These are phyloP conservation scores for Penicillium salamii DNA, from an alignment of 495 filamentous ascomycete species.

Conservation along the genomic window DNA sequence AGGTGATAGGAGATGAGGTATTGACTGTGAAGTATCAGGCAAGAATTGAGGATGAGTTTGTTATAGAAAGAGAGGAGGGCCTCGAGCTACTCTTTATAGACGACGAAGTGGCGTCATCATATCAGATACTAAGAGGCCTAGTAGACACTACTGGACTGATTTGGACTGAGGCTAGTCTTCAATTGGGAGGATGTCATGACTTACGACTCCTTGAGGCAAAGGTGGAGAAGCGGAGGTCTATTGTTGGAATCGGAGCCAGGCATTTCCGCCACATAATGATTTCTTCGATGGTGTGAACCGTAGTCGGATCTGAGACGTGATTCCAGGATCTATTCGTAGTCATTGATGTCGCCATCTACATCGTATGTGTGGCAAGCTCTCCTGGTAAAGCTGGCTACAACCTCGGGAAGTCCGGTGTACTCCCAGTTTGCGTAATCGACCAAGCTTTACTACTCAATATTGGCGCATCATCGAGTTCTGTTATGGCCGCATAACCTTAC, in stretches of 20 bases:
- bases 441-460: background rate
- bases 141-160: background rate
- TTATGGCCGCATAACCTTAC: no score
- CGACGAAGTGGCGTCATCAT: background rate
- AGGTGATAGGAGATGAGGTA: background rate
- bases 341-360: background rate
- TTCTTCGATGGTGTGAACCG: background rate
- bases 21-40: background rate
- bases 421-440: no score
- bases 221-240: background rate
- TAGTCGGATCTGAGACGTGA: background rate
- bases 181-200: background rate
- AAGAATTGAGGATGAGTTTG: background rate
- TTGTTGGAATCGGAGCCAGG: background rate
- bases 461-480: background rate
- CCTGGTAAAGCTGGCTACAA: background rate
- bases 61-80: background rate
- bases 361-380: background rate
- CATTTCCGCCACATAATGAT: background rate
- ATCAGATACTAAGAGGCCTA: background rate
- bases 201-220: background rate
- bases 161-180: background rate
- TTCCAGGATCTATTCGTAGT: no score
- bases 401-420: background rate
- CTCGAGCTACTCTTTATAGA: background rate